These are phyloP conservation scores for Mycena leptocephala DNA, from an alignment of 768 basidiomycete genomes.

Conservation along the genomic window DNA sequence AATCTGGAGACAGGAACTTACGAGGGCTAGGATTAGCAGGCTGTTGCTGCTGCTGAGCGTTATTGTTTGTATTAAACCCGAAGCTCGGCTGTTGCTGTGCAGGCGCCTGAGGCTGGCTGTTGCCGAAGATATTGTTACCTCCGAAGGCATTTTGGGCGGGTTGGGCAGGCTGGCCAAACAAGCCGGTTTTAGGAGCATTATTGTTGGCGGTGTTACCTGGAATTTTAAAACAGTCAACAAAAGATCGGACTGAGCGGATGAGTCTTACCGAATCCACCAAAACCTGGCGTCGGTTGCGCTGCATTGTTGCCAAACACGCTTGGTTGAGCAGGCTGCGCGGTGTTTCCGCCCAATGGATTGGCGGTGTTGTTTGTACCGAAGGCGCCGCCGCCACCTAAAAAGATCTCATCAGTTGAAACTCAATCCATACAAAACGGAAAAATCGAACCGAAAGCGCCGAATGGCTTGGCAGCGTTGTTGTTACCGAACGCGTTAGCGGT, in stretches of 20 bases:
- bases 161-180: conserved; percentile 66
- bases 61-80: conserved; percentile 42
- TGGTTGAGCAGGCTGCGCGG: conserved; percentile 25
- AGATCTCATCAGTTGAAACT: neutral
- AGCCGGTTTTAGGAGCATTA: conserved; percentile 58
- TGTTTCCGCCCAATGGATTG: conserved; percentile 28
- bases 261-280: conserved; percentile 24
- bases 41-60: conserved; percentile 58
- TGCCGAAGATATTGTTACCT: conserved; percentile 52
- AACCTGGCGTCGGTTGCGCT: conserved; percentile 24
- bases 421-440: neutral
- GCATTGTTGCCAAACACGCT: conserved; percentile 18
- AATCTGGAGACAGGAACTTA: conserved; percentile 39
- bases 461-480: conserved; percentile 47
- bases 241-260: conserved; percentile 6
- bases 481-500: conserved; percentile 53
- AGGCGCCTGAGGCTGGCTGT: conserved; percentile 54
- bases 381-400: conserved; percentile 2
- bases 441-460: conserved; percentile 53
- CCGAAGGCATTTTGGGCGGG: conserved; percentile 58
- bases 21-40: conserved; percentile 51
- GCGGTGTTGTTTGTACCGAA: conserved; percentile 28
- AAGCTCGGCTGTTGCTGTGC: conserved; percentile 48
- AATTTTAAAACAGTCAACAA: conserved; percentile 44
- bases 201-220: conserved; percentile 46